Conservation (phyloP, 78 protist genomes). For the Ministeria vibrans region DNA sequence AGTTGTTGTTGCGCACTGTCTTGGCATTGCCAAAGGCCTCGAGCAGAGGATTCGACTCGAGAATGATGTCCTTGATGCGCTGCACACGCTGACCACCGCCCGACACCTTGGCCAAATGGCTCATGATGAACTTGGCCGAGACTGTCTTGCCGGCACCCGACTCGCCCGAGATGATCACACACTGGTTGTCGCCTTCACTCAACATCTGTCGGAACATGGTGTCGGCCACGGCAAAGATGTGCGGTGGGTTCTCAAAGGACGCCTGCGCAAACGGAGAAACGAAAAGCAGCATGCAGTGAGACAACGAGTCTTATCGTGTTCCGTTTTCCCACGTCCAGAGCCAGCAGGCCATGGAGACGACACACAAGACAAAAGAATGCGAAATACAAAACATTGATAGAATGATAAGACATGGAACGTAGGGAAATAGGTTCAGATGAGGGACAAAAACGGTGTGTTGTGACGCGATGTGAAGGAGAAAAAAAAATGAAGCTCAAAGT, state of each 20-base stretch:
- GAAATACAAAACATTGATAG: constrained; percentile 20
- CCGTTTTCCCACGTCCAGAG: too few species aligned
- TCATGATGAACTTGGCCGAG: constrained; percentile 60
- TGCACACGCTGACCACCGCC: constrained; percentile 45
- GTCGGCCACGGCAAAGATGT: constrained; percentile 80
- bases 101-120: constrained; percentile 26
- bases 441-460: background rate
- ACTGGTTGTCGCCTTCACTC: constrained; percentile 67
- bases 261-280: too few species aligned
- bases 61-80: constrained; percentile 57
- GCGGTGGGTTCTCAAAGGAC: constrained; percentile 45
- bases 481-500: background rate
- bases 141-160: constrained; percentile 78
- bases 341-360: too few species aligned
- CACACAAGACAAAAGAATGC: too few species aligned
- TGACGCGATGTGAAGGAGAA: background rate
- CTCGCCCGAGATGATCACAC: constrained; percentile 81
- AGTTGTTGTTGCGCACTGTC: constrained; percentile 91
- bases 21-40: constrained; percentile 96
- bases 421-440: too few species aligned
- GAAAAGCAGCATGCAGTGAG: too few species aligned
- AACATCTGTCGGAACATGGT: constrained; percentile 56
- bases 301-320: too few species aligned
- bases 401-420: too few species aligned
- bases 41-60: constrained; percentile 83